phyloP scores from a whole-genome alignment of 495 filamentous ascomycete species.

The Friedmanniomyces simplex region DNA sequence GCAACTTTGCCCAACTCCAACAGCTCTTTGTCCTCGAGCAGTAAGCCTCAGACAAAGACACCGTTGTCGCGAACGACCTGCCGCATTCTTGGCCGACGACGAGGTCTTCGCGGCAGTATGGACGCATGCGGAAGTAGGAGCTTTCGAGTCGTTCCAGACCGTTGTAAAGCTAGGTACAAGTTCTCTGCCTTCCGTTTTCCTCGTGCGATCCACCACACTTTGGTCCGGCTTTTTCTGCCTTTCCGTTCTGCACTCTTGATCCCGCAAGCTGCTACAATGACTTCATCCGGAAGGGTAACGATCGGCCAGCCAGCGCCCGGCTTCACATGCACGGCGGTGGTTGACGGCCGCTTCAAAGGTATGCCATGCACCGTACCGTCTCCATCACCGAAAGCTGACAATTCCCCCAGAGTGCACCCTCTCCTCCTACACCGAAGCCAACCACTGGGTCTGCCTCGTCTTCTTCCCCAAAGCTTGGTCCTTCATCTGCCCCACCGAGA shows the following conservation, averaged over 20 bases:
- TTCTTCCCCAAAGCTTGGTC: slow-evolving; percentile 48
- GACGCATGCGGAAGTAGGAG: slow-evolving; percentile 3
- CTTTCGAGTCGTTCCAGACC: background rate
- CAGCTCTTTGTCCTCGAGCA: background rate
- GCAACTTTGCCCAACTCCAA: background rate
- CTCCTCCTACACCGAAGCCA: slow-evolving; percentile 33
- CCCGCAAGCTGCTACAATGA: background rate
- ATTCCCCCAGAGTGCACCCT: slow-evolving; percentile 29
- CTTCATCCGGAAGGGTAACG: background rate
- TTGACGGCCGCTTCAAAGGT: slow-evolving; percentile 10
- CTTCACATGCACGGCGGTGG: slow-evolving; percentile 5
- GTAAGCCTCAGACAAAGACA: background rate
- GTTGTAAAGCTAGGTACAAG: background rate
- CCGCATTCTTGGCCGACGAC: background rate
- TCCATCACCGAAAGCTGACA: background rate
- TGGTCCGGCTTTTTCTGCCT: background rate
- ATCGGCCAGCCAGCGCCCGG: slow-evolving; percentile 3
- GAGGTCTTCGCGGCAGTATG: background rate
- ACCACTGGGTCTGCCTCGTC: slow-evolving; percentile 41
- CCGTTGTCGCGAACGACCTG: background rate
- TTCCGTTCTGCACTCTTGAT: background rate
- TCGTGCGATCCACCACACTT: background rate
- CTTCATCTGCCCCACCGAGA: slow-evolving; percentile 45
- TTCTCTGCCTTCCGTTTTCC: background rate
- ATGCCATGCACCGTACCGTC: background rate